Conservation (phyloP, 768 basidiomycete genomes). For the Rubroboletus pulcherrimus region DNA sequence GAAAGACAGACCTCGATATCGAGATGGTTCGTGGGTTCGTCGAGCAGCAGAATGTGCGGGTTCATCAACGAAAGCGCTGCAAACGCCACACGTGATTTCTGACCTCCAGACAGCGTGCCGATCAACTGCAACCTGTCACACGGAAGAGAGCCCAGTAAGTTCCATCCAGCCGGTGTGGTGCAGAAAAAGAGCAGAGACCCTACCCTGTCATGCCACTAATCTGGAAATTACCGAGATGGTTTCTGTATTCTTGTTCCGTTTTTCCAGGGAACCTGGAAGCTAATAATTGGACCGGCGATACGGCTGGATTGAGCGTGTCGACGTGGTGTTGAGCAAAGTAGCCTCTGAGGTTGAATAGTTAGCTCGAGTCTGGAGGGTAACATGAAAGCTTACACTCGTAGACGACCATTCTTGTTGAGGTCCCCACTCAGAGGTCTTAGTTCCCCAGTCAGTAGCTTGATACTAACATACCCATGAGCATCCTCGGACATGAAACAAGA, state of each 20-base stretch:
- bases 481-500: neutral
- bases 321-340: slow-evolving; percentile 97
- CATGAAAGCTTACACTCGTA: slow-evolving; percentile 66
- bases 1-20: slow-evolving; percentile 74
- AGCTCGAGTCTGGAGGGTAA: slow-evolving; percentile 1
- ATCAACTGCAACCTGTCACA: slow-evolving; percentile 71
- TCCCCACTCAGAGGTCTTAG: slow-evolving; percentile 50
- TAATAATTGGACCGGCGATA: slow-evolving; percentile 94
- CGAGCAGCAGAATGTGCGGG: slow-evolving; percentile 90
- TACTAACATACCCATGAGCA: slow-evolving; percentile 42
- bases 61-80: slow-evolving; percentile 78
- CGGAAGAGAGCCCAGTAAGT: neutral
- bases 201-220: slow-evolving; percentile 95
- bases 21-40: slow-evolving; percentile 97
- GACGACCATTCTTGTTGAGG: slow-evolving; percentile 84
- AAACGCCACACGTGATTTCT: slow-evolving; percentile 95
- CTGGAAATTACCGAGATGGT: slow-evolving; percentile 95
- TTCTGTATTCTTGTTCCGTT: slow-evolving; percentile 93
- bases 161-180: neutral
- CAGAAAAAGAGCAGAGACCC: slow-evolving; percentile 11
- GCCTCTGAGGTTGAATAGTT: slow-evolving; percentile 44
- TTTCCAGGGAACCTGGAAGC: slow-evolving; percentile 90
- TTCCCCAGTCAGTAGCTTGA: slow-evolving; percentile 59
- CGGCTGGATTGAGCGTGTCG: slow-evolving; percentile 75
- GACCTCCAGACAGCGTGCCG: slow-evolving; percentile 90